A percentile compares a stretch with the other conserved stretches of the same genome.
Evolutionary conservation across 2,329 filamentous ascomycete genomes (phyloP).

Genomic region (Endocalyx cinctus): DNA sequence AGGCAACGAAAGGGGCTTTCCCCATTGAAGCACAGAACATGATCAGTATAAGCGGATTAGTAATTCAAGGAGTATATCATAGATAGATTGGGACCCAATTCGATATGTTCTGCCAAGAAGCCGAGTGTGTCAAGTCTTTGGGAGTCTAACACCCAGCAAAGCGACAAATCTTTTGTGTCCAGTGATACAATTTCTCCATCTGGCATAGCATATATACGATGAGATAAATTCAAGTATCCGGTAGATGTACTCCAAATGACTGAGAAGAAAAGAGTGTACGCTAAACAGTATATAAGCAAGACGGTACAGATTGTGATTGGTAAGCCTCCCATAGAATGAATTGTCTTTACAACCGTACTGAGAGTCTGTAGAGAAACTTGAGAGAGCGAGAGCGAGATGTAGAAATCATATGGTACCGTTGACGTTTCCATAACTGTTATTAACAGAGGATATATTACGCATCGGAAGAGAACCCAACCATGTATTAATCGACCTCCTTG

Average conservation of each 20-base stretch:
- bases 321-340: not conserved
- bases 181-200: slow-evolving; percentile 3
- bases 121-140: not conserved
- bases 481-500: slow-evolving; percentile 8
- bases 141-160: slow-evolving; percentile 5
- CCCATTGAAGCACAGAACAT: too few species aligned
- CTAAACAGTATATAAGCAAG: slow-evolving; percentile 1
- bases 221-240: slow-evolving; percentile 7
- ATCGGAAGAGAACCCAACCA: slow-evolving; percentile 5
- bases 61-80: too few species aligned
- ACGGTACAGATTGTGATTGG: slow-evolving; percentile 1
- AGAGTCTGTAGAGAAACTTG: slow-evolving; percentile 1
- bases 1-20: too few species aligned
- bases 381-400: slow-evolving; percentile 2
- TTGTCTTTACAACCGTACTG: too few species aligned
- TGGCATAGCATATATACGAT: slow-evolving; percentile 7
- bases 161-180: slow-evolving; percentile 2
- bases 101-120: too few species aligned
- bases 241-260: slow-evolving; percentile 6
- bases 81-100: slow-evolving; percentile 2
- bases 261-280: slow-evolving; percentile 4
- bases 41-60: too few species aligned
- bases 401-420: slow-evolving; percentile 3
- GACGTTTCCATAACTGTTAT: slow-evolving; percentile 6
- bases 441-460: slow-evolving; percentile 5